Conservation (phyloP, 176 grass and related monocot species). For the Cenchrus purpureus region DNA sequence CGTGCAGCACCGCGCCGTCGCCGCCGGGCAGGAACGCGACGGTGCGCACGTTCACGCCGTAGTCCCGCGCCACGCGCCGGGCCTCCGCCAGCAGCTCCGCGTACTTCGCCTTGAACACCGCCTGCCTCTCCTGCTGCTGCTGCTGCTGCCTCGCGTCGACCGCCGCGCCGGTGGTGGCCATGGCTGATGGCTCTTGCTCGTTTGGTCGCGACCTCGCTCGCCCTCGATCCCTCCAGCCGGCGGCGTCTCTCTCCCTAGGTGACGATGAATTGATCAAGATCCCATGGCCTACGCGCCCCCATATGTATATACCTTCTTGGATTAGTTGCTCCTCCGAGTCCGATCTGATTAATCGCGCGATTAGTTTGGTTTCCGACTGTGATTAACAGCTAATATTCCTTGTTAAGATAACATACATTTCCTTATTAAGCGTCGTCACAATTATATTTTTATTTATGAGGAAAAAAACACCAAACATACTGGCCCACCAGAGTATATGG, state of each 20-base stretch:
- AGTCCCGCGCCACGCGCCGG: not conserved
- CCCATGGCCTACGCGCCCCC: no score
- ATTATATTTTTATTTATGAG: not conserved
- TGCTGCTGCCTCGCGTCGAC: not conserved
- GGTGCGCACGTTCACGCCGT: not conserved
- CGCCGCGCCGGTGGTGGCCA: not conserved
- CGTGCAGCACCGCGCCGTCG: no score
- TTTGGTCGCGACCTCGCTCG: no score
- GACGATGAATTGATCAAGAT: no score
- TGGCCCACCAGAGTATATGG: not conserved
- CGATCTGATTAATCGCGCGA: not conserved
- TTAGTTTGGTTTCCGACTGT: not conserved
- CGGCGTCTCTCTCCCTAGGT: not conserved
- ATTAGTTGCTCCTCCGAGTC: not conserved
- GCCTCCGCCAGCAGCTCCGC: not conserved
- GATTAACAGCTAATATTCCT: not conserved
- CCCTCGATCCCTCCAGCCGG: no score
- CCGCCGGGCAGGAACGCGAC: not conserved
- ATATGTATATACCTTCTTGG: no score
- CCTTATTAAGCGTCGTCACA: no score
- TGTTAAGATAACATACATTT: no score
- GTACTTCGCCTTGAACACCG: slow-evolving; percentile 4
- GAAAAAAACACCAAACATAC: not conserved
- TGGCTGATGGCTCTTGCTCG: not conserved
- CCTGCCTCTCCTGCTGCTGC: not conserved